Percentiles rank a stretch among this genome's conserved stretches.
phyloP scores from a whole-genome alignment of 768 basidiomycete genomes.

The Russula foetens region DNA sequence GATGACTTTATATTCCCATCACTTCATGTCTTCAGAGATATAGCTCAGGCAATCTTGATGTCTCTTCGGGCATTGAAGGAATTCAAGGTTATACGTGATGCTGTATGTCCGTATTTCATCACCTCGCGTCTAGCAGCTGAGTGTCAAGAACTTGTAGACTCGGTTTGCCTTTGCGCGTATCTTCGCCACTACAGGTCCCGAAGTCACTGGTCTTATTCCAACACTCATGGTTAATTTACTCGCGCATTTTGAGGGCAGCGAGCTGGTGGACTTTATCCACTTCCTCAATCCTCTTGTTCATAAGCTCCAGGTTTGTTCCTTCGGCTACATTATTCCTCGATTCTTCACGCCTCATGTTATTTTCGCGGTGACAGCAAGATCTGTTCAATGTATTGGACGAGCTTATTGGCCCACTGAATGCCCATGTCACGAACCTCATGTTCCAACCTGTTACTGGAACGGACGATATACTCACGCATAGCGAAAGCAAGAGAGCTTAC shows the following conservation, averaged over 20 bases:
- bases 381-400: constrained; percentile 87
- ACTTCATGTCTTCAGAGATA: constrained; percentile 71
- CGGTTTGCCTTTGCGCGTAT: constrained; percentile 92
- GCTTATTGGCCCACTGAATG: constrained; percentile 76
- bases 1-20: constrained; percentile 63
- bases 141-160: constrained; percentile 41
- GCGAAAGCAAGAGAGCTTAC: constrained; percentile 84
- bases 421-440: constrained; percentile 72
- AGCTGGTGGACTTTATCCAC: constrained; percentile 91
- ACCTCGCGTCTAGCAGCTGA: background rate
- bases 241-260: constrained; percentile 83
- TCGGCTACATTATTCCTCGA: background rate
- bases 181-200: constrained; percentile 80
- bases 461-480: constrained; percentile 73
- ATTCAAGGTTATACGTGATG: constrained; percentile 83
- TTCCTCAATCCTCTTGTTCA: constrained; percentile 90
- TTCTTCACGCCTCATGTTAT: background rate
- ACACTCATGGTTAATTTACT: constrained; percentile 86
- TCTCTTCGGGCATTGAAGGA: constrained; percentile 84
- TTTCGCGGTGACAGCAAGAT: constrained; percentile 47
- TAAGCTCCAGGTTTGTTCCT: constrained; percentile 64
- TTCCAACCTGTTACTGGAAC: constrained; percentile 79
- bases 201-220: constrained; percentile 81
- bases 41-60: constrained; percentile 80
- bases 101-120: constrained; percentile 44